Evolutionary conservation across 768 basidiomycete genomes (phyloP), one percentile per base, ranked within the genome.

Genomic region (Lepiota brunneoincarnata): DNA sequence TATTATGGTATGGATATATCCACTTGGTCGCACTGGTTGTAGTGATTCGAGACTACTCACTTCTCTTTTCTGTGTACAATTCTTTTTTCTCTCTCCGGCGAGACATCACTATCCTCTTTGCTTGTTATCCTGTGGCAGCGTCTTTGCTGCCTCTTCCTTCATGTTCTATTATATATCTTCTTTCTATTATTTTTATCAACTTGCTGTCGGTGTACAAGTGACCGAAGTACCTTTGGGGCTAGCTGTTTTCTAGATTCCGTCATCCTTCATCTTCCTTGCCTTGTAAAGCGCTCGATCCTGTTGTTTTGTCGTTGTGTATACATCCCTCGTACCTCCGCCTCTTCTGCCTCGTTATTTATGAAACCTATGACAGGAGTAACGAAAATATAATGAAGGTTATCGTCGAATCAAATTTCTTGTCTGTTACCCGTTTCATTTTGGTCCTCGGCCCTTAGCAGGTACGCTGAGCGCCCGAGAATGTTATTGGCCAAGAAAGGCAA

Each of bases 51-150:
- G 46, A 42, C 23, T 35, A 35, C 28, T 40, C 49, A 49, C 24
- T 41, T 21, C 36, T 42, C n/a, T 21, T 9, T 46, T 42, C n/a
- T 21, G 15, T 46, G 31, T 31, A 31, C 31, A 31, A 31, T 10
- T 53, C 34, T 59, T 62, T 61, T 62, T 64, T 56, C 58, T 59
- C 49, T 49, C 48, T 57, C 51, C 49, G 36, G 46, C 56, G 55
- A 59, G 57, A 57, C 58, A 58, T 48, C 55, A 35, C 54, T 43
- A 51, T 49, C 42, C 41, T 51, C 41, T 49, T 45, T 47, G 36
- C 43, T 35, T 41, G 18, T 41, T 47, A 31, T 31, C 31, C 11
- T 31, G 21, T 52, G 24, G 51, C 45, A 24, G 28, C n/a, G 34
- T 35, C 10, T 48, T 18, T 12, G 40, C 41, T 28, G 20, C 15